Percentiles rank a stretch among this genome's conserved stretches.
phyloP scores from a whole-genome alignment of 2,329 filamentous ascomycete genomes.

The Trichoderma lentiforme region DNA sequence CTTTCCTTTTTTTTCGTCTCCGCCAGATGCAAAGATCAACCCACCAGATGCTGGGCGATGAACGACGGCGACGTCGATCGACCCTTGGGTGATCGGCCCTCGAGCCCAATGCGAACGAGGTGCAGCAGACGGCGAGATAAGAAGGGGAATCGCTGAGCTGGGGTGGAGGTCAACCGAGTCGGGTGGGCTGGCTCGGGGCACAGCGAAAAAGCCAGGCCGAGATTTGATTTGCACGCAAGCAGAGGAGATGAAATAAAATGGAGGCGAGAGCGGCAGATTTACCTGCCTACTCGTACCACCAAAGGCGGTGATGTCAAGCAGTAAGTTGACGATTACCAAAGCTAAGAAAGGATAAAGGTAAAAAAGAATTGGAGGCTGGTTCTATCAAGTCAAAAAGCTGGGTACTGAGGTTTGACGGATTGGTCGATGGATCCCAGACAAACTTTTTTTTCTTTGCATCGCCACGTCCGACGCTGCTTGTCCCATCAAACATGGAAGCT shows the following conservation, averaged over 20 bases:
- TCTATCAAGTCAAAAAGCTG: background rate
- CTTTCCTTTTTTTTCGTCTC: background rate
- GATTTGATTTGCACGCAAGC: background rate
- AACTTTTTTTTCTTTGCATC: background rate
- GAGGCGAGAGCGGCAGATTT: background rate
- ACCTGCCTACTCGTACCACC: background rate
- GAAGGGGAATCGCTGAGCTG: background rate
- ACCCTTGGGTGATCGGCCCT: slow-evolving; percentile 5
- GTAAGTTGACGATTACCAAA: background rate
- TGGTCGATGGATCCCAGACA: background rate
- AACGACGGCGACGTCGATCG: background rate
- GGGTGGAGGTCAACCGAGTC: background rate
- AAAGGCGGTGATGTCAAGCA: slow-evolving; percentile 1
- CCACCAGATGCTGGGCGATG: background rate
- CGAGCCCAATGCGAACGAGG: slow-evolving; percentile 3
- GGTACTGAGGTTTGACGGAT: background rate
- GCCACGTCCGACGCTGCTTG: background rate
- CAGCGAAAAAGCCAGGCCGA: slow-evolving; percentile 1
- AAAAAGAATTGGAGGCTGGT: background rate
- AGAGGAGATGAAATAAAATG: background rate
- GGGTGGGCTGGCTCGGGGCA: background rate
- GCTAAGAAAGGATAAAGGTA: no score
- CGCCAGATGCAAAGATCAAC: background rate
- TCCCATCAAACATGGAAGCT: background rate
- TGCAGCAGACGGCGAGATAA: slow-evolving; percentile 4